Evolutionary conservation across 2,329 filamentous ascomycete species (phyloP).

Genomic region (Paecilomyces sp.): DNA sequence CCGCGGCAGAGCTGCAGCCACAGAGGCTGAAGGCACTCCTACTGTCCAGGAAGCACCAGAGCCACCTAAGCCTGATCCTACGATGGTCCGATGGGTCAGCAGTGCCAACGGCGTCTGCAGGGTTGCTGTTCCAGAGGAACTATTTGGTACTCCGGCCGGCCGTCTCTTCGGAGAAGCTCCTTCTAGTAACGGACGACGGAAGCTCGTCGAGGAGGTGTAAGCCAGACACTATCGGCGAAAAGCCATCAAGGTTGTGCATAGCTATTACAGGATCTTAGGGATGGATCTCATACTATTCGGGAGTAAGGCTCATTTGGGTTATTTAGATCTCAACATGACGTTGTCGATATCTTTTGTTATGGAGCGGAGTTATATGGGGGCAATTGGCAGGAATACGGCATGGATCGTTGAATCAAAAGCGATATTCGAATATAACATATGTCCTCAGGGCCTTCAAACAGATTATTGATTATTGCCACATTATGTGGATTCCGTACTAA

Average conservation of each 20-base stretch:
- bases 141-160: conserved; percentile 38
- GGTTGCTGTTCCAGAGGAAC: conserved; percentile 41
- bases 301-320: background rate
- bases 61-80: conserved; percentile 33
- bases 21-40: conserved; percentile 37
- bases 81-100: conserved; percentile 40
- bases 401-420: background rate
- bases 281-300: background rate
- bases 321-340: background rate
- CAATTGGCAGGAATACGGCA: background rate
- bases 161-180: conserved; percentile 27
- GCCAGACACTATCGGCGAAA: background rate
- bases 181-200: conserved; percentile 12
- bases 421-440: background rate
- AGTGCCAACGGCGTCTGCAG: conserved; percentile 29
- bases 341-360: background rate
- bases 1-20: conserved; percentile 41
- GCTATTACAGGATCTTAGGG: background rate
- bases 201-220: conserved; percentile 34
- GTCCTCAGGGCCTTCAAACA: background rate
- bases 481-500: background rate
- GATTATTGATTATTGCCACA: background rate
- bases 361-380: background rate
- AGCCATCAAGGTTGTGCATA: background rate
- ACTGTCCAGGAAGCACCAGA: conserved; percentile 31